These are phyloP conservation scores for Cucurbita ficifolia DNA, from an alignment of 306 rosid species.

Conservation along the genomic window DNA sequence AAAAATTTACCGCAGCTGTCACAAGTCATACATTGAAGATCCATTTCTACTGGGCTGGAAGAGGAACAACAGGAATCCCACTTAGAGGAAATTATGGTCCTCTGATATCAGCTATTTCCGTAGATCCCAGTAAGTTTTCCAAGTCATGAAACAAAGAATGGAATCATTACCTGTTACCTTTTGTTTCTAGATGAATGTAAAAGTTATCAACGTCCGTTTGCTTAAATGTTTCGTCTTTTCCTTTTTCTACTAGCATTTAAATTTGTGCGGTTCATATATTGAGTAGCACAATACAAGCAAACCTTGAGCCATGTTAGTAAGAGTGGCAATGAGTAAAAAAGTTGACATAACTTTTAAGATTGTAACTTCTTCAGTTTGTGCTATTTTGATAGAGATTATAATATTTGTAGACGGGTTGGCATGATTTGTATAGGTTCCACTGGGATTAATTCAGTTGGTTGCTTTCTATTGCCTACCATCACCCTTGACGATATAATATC, in stretches of 20 bases:
- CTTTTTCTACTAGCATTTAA: background rate
- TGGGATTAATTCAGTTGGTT: background rate
- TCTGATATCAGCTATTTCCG: constrained; percentile 74
- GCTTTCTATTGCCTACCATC: background rate
- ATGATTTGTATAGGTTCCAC: background rate
- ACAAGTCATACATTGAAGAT: constrained; percentile 51
- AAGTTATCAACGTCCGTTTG: background rate
- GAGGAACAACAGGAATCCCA: constrained; percentile 98
- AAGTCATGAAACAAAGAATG: background rate
- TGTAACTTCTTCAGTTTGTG: background rate
- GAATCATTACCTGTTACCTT: background rate
- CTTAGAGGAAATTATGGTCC: constrained; percentile 85
- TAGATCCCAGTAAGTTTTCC: constrained; percentile 70
- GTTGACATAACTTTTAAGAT: background rate
- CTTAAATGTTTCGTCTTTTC: background rate
- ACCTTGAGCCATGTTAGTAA: background rate
- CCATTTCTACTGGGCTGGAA: constrained; percentile 86
- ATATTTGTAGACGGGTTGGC: background rate
- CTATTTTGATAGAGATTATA: background rate
- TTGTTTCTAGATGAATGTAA: background rate
- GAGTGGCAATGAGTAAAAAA: background rate
- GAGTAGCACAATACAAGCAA: background rate
- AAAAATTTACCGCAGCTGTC: constrained; percentile 40
- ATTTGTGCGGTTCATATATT: background rate
- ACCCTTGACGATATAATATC: background rate